Evolutionary conservation across 352 stramenopile species (phyloP).

Genomic region (Phytophthora boehmeriae): DNA sequence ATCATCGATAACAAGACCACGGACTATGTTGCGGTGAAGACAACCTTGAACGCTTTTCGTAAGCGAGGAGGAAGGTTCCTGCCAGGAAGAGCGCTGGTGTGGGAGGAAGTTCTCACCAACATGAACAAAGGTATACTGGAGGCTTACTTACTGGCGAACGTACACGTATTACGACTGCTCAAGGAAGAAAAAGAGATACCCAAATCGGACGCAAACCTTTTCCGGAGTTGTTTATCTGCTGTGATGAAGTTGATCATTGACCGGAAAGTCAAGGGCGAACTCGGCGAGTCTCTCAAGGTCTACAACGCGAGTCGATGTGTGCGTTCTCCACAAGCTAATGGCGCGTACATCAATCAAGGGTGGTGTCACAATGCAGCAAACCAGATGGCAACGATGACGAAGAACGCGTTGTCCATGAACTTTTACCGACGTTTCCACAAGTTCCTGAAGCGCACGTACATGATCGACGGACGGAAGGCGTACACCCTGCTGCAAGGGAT

Average conservation of each 20-base stretch:
- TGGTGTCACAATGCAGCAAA: constrained; percentile 7
- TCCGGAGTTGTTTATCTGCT: neutral
- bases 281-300: constrained; percentile 1
- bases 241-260: neutral
- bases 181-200: constrained; percentile 8
- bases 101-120: constrained; percentile 10
- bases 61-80: too few species aligned
- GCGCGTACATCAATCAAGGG: neutral
- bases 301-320: constrained; percentile 13
- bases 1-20: too few species aligned
- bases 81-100: too few species aligned
- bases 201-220: constrained; percentile 2
- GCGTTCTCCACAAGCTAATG: neutral
- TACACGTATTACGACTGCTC: constrained; percentile 2
- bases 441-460: neutral
- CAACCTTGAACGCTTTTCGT: too few species aligned
- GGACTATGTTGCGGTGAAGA: too few species aligned
- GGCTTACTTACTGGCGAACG: constrained; percentile 2
- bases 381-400: neutral
- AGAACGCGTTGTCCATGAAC: neutral
- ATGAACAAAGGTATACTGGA: constrained; percentile 9
- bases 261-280: neutral
- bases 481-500: constrained; percentile 1
- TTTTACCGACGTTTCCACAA: neutral
- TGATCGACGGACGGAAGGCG: neutral